Percentiles rank a stretch among this genome's conserved stretches.
phyloP scores from a whole-genome alignment of 306 rosid genomes.

The peach (Prunus persica) region DNA sequence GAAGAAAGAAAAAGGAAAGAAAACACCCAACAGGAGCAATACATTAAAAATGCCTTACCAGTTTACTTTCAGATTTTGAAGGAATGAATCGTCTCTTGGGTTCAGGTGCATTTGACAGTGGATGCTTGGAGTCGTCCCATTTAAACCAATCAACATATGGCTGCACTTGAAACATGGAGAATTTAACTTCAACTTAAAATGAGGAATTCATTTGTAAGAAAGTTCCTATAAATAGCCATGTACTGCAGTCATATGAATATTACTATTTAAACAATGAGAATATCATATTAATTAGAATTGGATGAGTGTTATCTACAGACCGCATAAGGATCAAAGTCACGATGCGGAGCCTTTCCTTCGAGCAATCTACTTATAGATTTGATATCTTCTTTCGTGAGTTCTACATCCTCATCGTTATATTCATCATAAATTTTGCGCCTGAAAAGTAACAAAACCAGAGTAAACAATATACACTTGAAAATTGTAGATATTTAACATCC shows the following conservation, averaged over 20 bases:
- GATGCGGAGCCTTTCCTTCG: slow-evolving; percentile 74
- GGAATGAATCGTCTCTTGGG: slow-evolving; percentile 97
- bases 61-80: slow-evolving; percentile 87
- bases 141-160: slow-evolving; percentile 87
- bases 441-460: slow-evolving; percentile 21
- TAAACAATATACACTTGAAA: slow-evolving; percentile 9
- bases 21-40: background rate
- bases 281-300: background rate
- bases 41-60: slow-evolving; percentile 38
- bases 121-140: slow-evolving; percentile 84
- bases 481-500: background rate
- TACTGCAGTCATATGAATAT: background rate
- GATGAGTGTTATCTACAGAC: slow-evolving; percentile 40
- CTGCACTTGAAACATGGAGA: slow-evolving; percentile 37
- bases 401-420: slow-evolving; percentile 74
- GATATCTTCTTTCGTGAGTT: slow-evolving; percentile 65
- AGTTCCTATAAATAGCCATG: background rate
- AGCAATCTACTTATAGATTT: slow-evolving; percentile 57
- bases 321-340: slow-evolving; percentile 75
- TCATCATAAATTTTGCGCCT: slow-evolving; percentile 86
- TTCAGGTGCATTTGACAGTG: slow-evolving; percentile 89
- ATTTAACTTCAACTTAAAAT: slow-evolving; percentile 7
- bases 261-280: background rate
- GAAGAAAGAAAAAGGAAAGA: background rate
- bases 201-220: background rate